These are phyloP conservation scores for Petrea volubilis DNA, from an alignment of 257 asterid species.

Conservation along the genomic window DNA sequence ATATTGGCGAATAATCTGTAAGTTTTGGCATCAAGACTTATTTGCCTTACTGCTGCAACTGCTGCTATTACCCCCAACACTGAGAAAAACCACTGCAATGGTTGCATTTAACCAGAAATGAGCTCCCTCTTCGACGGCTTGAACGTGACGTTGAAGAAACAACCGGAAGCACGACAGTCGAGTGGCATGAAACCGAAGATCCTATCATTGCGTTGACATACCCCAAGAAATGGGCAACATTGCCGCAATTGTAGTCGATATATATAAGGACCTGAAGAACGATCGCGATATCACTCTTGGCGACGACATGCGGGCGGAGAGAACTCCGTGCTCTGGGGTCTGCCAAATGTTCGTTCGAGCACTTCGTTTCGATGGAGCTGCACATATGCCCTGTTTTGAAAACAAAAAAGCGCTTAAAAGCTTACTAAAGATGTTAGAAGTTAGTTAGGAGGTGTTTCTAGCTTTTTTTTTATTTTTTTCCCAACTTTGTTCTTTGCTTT, in stretches of 20 bases:
- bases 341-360: slow-evolving; percentile 64
- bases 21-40: slow-evolving; percentile 76
- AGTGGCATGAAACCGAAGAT: slow-evolving; percentile 92
- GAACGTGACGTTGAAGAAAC: slow-evolving; percentile 84
- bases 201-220: slow-evolving; percentile 80
- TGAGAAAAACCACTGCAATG: slow-evolving; percentile 65
- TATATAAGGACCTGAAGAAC: slow-evolving; percentile 47
- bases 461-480: too few relatives aligned
- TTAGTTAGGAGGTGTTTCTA: too few relatives aligned
- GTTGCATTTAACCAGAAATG: slow-evolving; percentile 57
- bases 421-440: too few relatives aligned
- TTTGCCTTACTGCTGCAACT: slow-evolving; percentile 88
- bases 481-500: too few relatives aligned
- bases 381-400: slow-evolving; percentile 62
- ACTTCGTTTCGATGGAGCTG: slow-evolving; percentile 94
- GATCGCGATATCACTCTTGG: slow-evolving; percentile 74
- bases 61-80: slow-evolving; percentile 61
- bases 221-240: slow-evolving; percentile 93
- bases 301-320: slow-evolving; percentile 57
- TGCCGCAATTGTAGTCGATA: slow-evolving; percentile 73
- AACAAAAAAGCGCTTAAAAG: too few relatives aligned
- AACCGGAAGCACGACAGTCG: slow-evolving; percentile 77
- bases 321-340: slow-evolving; percentile 64
- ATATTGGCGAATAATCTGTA: slow-evolving; percentile 67
- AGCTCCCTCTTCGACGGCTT: slow-evolving; percentile 60